Conservation (phyloP, 306 rosid genomes). For the Pterocarpus santalinus region DNA sequence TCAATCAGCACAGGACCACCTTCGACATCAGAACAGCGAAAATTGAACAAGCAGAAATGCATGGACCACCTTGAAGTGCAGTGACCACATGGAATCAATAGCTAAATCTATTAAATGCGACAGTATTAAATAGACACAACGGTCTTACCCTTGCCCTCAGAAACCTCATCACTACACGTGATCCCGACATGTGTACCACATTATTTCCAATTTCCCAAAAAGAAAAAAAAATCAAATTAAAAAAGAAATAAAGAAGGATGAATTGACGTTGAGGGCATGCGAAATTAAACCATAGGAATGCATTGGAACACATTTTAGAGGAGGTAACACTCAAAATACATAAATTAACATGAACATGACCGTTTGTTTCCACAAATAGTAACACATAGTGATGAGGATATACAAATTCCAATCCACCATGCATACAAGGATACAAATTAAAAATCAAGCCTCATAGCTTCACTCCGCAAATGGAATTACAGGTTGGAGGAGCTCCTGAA, state of each 20-base stretch:
- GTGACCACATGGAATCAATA: conserved; percentile 15
- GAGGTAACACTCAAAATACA: conserved; percentile 30
- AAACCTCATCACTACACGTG: conserved; percentile 42
- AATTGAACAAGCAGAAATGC: neutral
- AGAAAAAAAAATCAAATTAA: neutral
- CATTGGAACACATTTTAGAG: conserved; percentile 11
- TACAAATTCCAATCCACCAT: conserved; percentile 43
- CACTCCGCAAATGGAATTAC: neutral
- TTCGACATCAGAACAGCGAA: conserved; percentile 22
- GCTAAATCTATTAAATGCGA: conserved; percentile 38
- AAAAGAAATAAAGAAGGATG: neutral
- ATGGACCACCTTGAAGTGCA: conserved; percentile 45
- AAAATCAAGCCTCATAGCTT: neutral
- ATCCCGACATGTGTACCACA: neutral
- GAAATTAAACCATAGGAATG: conserved; percentile 9
- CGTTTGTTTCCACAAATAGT: conserved; percentile 2
- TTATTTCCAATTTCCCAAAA: conserved; percentile 4
- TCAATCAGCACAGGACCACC: conserved; percentile 19
- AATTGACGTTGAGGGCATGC: neutral
- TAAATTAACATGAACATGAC: conserved; percentile 21
- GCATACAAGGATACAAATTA: conserved; percentile 6
- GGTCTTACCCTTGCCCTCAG: conserved; percentile 2
- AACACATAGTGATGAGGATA: conserved; percentile 26
- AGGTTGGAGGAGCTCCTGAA: conserved; percentile 55
- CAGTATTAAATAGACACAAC: conserved; percentile 34